Percentiles rank a stretch among this genome's conserved stretches.
Conservation (phyloP, 495 filamentous ascomycete species). For the Xeromyces bisporus region DNA sequence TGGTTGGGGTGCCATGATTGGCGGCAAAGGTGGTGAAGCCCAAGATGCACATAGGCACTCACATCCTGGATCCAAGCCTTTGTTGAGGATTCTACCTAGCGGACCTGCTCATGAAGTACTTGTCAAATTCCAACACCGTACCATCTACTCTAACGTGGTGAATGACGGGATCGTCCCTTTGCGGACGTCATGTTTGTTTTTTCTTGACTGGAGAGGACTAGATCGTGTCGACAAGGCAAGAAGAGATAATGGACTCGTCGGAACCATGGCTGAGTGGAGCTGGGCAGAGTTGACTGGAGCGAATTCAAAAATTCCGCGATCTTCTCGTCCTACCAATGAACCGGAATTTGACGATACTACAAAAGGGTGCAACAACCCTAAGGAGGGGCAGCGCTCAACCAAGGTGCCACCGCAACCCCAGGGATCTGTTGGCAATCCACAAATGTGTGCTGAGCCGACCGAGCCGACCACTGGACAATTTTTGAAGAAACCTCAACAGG, state of each 20-base stretch:
- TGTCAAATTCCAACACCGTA: conserved; percentile 75
- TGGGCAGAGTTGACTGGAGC: conserved; percentile 88
- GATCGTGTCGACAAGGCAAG: conserved; percentile 88
- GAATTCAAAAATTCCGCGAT: conserved; percentile 40
- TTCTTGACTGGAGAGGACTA: conserved; percentile 89
- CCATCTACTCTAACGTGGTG: conserved; percentile 92
- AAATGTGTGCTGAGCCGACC: neutral
- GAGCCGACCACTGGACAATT: neutral
- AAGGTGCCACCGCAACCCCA: neutral
- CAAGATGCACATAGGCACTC: conserved; percentile 45
- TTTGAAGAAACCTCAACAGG: neutral
- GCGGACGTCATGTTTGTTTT: conserved; percentile 88
- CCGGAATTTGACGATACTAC: conserved; percentile 13
- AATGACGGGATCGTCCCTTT: conserved; percentile 96
- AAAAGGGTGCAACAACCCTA: conserved; percentile 11
- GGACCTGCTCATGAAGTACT: conserved; percentile 82
- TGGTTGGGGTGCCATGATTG: conserved; percentile 76
- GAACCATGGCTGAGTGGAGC: conserved; percentile 81
- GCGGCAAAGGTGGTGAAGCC: conserved; percentile 52
- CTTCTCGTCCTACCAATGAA: conserved; percentile 12
- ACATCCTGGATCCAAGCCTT: conserved; percentile 69
- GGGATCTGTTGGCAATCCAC: neutral
- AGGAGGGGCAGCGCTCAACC: conserved; percentile 2
- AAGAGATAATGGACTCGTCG: conserved; percentile 77
- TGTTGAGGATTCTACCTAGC: conserved; percentile 78